phyloP scores from a whole-genome alignment of 1,284 basidiomycete genomes.

The Fomitopsis palustris region DNA sequence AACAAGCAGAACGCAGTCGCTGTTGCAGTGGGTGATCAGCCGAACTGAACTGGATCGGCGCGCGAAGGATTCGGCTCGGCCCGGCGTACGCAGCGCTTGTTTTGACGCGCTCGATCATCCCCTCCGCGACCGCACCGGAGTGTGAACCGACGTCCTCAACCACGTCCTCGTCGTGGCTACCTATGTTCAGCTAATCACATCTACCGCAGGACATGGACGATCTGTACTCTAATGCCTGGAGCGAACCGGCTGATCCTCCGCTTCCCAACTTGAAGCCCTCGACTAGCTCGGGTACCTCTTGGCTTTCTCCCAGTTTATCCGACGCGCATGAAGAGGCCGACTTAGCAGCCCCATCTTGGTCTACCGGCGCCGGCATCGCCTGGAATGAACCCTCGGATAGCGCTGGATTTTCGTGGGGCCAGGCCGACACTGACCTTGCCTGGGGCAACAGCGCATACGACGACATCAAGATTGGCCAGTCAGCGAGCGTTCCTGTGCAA shows the following conservation, averaged over 20 bases:
- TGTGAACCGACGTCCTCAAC: not conserved
- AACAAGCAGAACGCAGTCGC: not conserved
- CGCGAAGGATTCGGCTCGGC: not conserved
- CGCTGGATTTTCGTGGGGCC: conserved; percentile 28
- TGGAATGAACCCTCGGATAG: conserved; percentile 46
- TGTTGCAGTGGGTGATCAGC: not conserved
- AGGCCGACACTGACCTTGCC: conserved; percentile 22
- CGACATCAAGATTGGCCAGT: conserved; percentile 30
- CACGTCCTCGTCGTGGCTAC: not conserved
- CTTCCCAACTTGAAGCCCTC: conserved; percentile 7
- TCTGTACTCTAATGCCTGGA: conserved; percentile 67
- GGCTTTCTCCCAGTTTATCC: conserved; percentile 22
- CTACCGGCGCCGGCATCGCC: conserved; percentile 36
- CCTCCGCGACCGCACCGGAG: no score
- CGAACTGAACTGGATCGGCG: not conserved
- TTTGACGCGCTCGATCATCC: no score
- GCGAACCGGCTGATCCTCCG: conserved; percentile 37
- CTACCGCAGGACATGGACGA: conserved; percentile 46
- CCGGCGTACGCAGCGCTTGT: not conserved
- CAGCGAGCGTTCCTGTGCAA: not conserved
- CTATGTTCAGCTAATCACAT: not conserved
- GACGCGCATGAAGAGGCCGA: conserved; percentile 43
- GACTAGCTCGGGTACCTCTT: conserved; percentile 18
- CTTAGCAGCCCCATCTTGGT: conserved; percentile 51
- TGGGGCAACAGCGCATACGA: conserved; percentile 35